Base-by-base conservation (phyloP, 257 asterid species). In the Perilla frutescens region DNA sequence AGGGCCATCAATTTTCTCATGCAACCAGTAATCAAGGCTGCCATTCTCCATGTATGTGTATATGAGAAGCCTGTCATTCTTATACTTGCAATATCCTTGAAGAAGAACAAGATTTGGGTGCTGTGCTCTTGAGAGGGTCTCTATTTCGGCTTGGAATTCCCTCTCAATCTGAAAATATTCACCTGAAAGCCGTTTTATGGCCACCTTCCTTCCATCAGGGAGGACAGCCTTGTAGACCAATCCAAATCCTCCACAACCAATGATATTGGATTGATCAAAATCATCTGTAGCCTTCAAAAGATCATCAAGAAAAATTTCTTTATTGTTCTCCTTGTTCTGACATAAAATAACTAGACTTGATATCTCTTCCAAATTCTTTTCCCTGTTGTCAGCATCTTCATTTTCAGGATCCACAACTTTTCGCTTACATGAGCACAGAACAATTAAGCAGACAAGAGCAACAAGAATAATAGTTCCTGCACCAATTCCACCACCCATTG, bases 171-270 rank as follows among this genome's bases (percentile, higher is more conserved):
- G 88, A 70, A 86, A 85, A 54, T 80, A 79, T 72, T 88, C 97
- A 32, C 96, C 96, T 0, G 88, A 83, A 49, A 91, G 95, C 57
- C 97, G 87, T 79, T 91, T 91, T 64, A 91, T 82, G 2, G 97
- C 97, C 66, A 91, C 82, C 70, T 83, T 84, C 73, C 86, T 79
- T 34, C 96, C 97, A 40, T 87, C 93, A 8, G 84, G 68, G 44
- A 91, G 88, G 47, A 79, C 9, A 44, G 97, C 97, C 72, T 75
- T 87, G 81, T 91, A 91, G 62, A 91, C 97, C 76, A 90, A 73
- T 40, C 97, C 97, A 20, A 86, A 91, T 7, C 97, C 97, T 14
- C 97, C 97, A 51, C 94, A 88, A n/a, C 97, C 97, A 14, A 91
- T 84, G 72, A 91, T 91, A 60, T 89, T 85, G 47, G 96, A 80